Evolutionary conservation across 805 yeast species (phyloP).

Genomic region (Wickerhamiella australiensis): DNA sequence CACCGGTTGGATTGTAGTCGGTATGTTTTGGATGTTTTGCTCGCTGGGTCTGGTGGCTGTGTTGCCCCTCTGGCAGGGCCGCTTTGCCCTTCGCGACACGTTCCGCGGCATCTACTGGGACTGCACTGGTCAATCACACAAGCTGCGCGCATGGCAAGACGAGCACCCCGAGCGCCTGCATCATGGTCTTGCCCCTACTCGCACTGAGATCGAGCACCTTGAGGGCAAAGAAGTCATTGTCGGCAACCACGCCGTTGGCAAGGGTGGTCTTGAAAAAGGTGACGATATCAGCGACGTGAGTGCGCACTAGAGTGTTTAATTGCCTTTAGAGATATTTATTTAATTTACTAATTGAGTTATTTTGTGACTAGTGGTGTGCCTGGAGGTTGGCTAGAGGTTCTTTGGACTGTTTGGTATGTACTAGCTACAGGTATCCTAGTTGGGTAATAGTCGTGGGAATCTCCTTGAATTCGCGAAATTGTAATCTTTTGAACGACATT

Average conservation of each 20-base stretch:
- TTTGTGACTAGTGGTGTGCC: no score
- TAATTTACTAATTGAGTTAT: not conserved
- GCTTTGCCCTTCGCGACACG: slow-evolving; percentile 51
- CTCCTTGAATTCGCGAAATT: no score
- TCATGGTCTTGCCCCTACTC: slow-evolving; percentile 13
- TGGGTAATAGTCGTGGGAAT: no score
- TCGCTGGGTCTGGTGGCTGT: slow-evolving; percentile 43
- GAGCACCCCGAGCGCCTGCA: slow-evolving; percentile 63
- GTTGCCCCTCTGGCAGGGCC: slow-evolving; percentile 65
- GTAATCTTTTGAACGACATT: no score
- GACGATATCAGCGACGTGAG: not conserved
- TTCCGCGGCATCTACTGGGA: slow-evolving; percentile 81
- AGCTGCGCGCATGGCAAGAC: slow-evolving; percentile 64
- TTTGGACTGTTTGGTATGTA: no score
- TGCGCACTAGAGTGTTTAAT: not conserved
- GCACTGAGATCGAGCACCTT: slow-evolving; percentile 5
- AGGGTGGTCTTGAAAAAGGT: not conserved
- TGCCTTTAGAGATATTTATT: not conserved
- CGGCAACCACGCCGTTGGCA: slow-evolving; percentile 11
- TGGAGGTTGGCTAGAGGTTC: no score
- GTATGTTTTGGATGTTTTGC: slow-evolving; percentile 65
- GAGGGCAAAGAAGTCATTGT: slow-evolving; percentile 8
- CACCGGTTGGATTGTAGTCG: slow-evolving; percentile 81
- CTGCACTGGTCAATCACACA: slow-evolving; percentile 57
- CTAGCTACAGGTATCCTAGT: no score